Evolutionary conservation across 2,329 filamentous ascomycete species (phyloP), one percentile per base, ranked within the genome.

Genomic region (Talaromyces sp.): DNA sequence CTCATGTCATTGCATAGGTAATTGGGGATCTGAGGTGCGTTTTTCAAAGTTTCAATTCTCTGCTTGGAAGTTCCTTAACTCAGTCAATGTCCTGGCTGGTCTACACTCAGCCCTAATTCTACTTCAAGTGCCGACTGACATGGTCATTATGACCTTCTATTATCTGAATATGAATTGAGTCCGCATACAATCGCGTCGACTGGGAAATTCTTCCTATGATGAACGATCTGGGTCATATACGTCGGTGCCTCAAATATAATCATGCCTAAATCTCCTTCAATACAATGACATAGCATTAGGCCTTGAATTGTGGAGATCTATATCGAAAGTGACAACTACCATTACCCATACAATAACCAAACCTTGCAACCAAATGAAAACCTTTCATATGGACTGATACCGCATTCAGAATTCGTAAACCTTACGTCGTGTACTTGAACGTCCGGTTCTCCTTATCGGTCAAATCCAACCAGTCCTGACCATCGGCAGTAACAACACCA

Each of bases 391-490:
- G n/a, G n/a, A n/a, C n/a, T n/a, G n/a, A n/a, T 39, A 16, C 35
- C 35, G 14, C 35, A 39, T 39, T 16, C 33, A 2, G 14, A 37
- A 37, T 12, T 12, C 11, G n/a, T 5, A 14, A 37, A 37, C 11
- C 35, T 16, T 39, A 60, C 42, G 37, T 61, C 2, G 58, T 61
- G 54, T 61, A 61, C 37, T 61, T 61, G n/a, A 61, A 61, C 2
- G 48, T n/a, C 25, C 37, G 9, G 11, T 61, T 61, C 48, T 61
- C 46, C 14, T 31, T 31, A 54, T 61, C 58, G n/a, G 58, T 61
- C 48, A 61, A 56, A 56, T 61, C 48, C 48, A 61, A 23, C 59
- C 48, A 61, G 31, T 61, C 59, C 35, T 61, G 48, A 18, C 31
- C 59, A 31, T 39, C 59, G 2, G 59, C 48, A 6, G 59, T 61